These are phyloP conservation scores for Hymenoscyphus infarciens DNA, from an alignment of 2,329 filamentous ascomycete species.

Conservation along the genomic window DNA sequence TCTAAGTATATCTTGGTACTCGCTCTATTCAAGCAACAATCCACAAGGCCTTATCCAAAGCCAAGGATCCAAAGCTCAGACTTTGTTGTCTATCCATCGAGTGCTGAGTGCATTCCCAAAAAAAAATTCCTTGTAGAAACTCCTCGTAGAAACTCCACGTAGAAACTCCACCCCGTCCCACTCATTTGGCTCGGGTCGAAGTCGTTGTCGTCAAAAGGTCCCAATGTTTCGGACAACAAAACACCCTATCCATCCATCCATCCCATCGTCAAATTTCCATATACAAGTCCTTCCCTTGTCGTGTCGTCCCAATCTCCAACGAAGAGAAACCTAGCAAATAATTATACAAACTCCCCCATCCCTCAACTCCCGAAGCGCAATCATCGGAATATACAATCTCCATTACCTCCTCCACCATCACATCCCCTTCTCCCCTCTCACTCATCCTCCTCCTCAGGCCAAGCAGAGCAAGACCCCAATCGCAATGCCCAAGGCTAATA, in stretches of 20 bases:
- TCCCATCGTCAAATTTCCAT: slow-evolving; percentile 1
- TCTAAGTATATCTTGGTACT: neutral
- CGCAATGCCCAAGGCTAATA: slow-evolving; percentile 27
- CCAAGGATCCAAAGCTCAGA: neutral
- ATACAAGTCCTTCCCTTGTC: neutral
- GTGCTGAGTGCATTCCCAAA: neutral
- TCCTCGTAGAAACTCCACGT: neutral
- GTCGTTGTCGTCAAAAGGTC: too few species aligned
- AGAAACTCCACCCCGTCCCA: neutral
- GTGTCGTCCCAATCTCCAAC: neutral
- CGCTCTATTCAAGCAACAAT: neutral
- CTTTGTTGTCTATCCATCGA: neutral
- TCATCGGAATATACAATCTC: neutral
- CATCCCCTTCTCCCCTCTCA: neutral
- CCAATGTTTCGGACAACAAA: too few species aligned
- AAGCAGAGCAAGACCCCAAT: slow-evolving; percentile 26
- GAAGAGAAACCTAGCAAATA: neutral
- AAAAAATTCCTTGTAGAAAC: too few species aligned
- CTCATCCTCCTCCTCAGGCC: slow-evolving; percentile 15
- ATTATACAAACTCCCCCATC: neutral
- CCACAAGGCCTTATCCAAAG: neutral
- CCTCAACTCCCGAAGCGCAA: neutral
- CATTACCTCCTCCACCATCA: neutral
- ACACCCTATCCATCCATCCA: neutral
- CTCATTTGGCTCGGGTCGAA: too few species aligned